Evolutionary conservation across 305 asterid species (phyloP).

Genomic region (Solanum hybrid): DNA sequence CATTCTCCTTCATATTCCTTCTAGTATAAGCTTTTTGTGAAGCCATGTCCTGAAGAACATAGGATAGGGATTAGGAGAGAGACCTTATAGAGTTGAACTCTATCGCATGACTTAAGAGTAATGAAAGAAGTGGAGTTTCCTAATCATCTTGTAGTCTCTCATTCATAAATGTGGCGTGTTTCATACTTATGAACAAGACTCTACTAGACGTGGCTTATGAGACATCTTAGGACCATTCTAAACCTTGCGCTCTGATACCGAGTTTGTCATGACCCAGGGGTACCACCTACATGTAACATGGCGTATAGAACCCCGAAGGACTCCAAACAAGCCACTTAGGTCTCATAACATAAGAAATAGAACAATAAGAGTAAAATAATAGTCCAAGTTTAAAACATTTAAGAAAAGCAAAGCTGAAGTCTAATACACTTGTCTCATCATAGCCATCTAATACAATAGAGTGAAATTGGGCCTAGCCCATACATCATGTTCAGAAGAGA

Average conservation of each 20-base stretch:
- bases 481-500: background rate
- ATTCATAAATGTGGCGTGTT: background rate
- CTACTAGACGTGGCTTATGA: background rate
- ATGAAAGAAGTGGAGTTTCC: background rate
- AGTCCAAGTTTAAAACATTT: background rate
- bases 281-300: background rate
- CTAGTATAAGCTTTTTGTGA: background rate
- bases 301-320: background rate
- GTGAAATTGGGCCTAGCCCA: background rate
- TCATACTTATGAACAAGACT: background rate
- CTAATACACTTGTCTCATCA: background rate
- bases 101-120: background rate
- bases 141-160: background rate
- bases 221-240: background rate
- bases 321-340: background rate
- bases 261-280: background rate
- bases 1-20: background rate
- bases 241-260: background rate
- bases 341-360: background rate
- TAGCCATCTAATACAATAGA: background rate
- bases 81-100: background rate
- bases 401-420: background rate
- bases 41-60: background rate
- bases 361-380: background rate
- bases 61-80: background rate